A percentile compares a stretch with the other conserved stretches of the same genome.
phyloP scores from a whole-genome alignment of 139 green algal genomes.

The Coccomyxa sp. region DNA sequence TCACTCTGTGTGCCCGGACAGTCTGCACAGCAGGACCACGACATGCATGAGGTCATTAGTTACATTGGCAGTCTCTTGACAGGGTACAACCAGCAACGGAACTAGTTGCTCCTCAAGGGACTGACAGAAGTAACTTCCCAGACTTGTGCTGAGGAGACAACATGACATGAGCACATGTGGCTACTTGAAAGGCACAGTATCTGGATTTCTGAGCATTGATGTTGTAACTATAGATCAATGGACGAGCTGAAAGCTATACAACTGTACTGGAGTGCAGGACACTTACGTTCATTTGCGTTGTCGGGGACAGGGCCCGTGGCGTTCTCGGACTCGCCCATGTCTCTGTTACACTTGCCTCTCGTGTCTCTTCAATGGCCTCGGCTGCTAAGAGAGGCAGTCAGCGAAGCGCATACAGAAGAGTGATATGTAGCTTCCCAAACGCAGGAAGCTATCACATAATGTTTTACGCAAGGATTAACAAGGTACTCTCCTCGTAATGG shows the following conservation, averaged over 20 bases:
- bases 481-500: too few relatives aligned
- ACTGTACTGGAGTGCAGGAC: not conserved
- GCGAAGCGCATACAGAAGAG: too few relatives aligned
- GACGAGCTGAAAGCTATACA: too few relatives aligned
- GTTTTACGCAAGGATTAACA: too few relatives aligned
- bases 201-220: not conserved
- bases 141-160: not conserved
- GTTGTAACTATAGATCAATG: not conserved
- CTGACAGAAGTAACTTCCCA: not conserved
- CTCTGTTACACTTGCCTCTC: too few relatives aligned
- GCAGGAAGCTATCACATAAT: too few relatives aligned
- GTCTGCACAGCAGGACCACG: conserved; percentile 46
- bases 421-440: too few relatives aligned
- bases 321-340: too few relatives aligned
- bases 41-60: not conserved
- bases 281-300: conserved; percentile 14
- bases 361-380: too few relatives aligned
- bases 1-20: conserved; percentile 77
- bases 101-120: not conserved
- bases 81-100: not conserved
- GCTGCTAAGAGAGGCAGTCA: too few relatives aligned
- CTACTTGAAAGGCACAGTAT: not conserved
- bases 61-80: not conserved
- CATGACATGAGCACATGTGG: not conserved
- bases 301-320: not conserved